Evolutionary conservation across 257 asterid genomes (phyloP).

Genomic region (Fraxinus anomala): DNA sequence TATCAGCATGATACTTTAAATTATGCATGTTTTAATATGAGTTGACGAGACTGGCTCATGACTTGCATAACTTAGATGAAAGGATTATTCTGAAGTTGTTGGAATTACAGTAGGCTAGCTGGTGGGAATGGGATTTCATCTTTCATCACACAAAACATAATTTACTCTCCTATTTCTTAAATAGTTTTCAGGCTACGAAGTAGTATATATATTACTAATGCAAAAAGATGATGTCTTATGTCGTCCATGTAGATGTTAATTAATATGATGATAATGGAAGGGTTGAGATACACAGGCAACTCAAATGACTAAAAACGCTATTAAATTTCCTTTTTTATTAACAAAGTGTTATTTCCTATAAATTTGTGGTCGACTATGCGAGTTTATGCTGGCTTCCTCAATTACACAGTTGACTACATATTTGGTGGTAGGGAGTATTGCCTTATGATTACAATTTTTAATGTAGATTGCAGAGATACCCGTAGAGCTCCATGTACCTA

Average conservation of each 20-base stretch:
- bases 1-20: constrained; percentile 13
- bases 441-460: not conserved
- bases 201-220: not conserved
- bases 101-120: constrained; percentile 18
- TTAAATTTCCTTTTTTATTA: not conserved
- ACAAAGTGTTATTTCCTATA: not conserved
- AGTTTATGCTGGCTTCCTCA: not conserved
- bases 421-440: not conserved
- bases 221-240: not conserved
- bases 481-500: not conserved
- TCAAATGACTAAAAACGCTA: not conserved
- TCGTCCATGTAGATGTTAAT: not conserved
- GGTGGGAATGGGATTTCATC: constrained; percentile 8
- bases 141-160: not conserved
- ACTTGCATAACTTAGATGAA: constrained; percentile 1
- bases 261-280: not conserved
- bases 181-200: not conserved
- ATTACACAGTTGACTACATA: not conserved
- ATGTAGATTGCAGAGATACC: not conserved
- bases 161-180: not conserved
- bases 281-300: not conserved
- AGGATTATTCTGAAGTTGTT: constrained; percentile 19
- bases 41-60: constrained; percentile 7
- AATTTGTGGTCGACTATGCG: not conserved
- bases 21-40: constrained; percentile 11